phyloP scores from a whole-genome alignment of 2,329 filamentous ascomycete genomes.

The Dactylonectria macrodidyma region DNA sequence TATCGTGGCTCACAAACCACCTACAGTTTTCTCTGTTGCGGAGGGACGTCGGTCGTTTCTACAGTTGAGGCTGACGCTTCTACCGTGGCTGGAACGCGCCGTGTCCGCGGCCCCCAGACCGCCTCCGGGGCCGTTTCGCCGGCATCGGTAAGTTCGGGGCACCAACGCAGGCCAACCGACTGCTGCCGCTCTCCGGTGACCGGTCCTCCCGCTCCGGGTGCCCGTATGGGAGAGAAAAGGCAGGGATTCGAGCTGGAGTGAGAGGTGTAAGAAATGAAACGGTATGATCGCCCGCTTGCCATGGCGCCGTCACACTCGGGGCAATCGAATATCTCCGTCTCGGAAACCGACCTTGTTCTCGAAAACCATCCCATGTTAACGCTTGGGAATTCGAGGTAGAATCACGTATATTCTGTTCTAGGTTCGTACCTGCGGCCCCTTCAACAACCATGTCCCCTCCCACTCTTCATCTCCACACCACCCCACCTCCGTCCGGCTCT shows the following conservation, averaged over 20 bases:
- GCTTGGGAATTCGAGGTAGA: conserved; percentile 4
- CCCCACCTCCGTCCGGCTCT: conserved; percentile 16
- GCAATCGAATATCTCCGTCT: conserved; percentile 9
- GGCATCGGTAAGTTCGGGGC: conserved; percentile 3
- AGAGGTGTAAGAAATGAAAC: no score
- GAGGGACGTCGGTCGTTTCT: neutral
- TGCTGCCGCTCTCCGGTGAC: conserved; percentile 25
- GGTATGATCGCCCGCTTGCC: neutral
- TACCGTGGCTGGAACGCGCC: conserved; percentile 7
- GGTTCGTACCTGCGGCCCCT: conserved; percentile 4
- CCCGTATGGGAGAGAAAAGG: neutral
- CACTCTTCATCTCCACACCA: conserved; percentile 4
- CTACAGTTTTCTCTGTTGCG: no score
- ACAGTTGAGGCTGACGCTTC: conserved; percentile 20
- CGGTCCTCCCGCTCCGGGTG: conserved; percentile 20
- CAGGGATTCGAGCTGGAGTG: neutral
- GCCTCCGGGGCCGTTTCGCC: conserved; percentile 17
- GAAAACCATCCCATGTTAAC: neutral
- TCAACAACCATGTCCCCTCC: neutral
- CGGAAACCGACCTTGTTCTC: conserved; percentile 10
- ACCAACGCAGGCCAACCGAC: conserved; percentile 4
- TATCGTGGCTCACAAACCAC: no score
- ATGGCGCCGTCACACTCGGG: conserved; percentile 14
- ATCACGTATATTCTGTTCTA: conserved; percentile 1
- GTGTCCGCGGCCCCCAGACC: conserved; percentile 22